Percentiles rank a stretch among this genome's conserved stretches.
Conservation (phyloP, 2,329 filamentous ascomycete genomes). For the Drechslerella coelobrocha region DNA sequence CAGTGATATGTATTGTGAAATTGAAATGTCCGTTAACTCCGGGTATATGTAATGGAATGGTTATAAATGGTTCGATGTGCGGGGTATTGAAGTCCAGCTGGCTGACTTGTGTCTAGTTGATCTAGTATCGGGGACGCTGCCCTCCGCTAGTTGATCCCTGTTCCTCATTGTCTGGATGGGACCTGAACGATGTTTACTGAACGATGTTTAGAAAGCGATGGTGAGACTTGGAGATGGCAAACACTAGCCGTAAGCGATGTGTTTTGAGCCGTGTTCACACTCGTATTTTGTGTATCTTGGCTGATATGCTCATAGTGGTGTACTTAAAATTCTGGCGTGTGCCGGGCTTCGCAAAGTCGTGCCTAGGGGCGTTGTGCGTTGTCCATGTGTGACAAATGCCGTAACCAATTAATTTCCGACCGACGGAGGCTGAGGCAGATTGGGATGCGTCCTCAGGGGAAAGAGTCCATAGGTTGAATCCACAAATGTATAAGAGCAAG, state of each 20-base stretch:
- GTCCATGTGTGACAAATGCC: neutral
- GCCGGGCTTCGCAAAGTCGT: neutral
- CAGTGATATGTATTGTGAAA: slow-evolving; percentile 26
- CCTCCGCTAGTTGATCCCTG: too few species aligned
- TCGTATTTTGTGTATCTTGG: too few species aligned
- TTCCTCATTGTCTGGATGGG: too few species aligned
- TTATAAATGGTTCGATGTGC: too few species aligned
- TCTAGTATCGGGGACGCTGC: too few species aligned
- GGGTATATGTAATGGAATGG: slow-evolving; percentile 26
- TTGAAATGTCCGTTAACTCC: slow-evolving; percentile 26
- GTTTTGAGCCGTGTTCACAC: too few species aligned
- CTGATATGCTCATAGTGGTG: neutral
- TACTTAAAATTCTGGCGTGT: neutral
- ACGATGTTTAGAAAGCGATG: too few species aligned
- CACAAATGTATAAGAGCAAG: neutral
- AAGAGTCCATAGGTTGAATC: neutral
- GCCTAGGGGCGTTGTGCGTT: neutral
- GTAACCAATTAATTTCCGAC: neutral
- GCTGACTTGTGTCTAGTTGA: too few species aligned
- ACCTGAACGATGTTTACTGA: too few species aligned
- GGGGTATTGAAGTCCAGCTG: too few species aligned
- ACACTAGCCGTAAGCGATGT: too few species aligned
- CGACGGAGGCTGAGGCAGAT: neutral
- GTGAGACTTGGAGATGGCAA: too few species aligned
- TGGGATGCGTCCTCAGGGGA: neutral